These are phyloP conservation scores for Neurospora tetraspora DNA, from an alignment of 495 filamentous ascomycete genomes.

Conservation along the genomic window DNA sequence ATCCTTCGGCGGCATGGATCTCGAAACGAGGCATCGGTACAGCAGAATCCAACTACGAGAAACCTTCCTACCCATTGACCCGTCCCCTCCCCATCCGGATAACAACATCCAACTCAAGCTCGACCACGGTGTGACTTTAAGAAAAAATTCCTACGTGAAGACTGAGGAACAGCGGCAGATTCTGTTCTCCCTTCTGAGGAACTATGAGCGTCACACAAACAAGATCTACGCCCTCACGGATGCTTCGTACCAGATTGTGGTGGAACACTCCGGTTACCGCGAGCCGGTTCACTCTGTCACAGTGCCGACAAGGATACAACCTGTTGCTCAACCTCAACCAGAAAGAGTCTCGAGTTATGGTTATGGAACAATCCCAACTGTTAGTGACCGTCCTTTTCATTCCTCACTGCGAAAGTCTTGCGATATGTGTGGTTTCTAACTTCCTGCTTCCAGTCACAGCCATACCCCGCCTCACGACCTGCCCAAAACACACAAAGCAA, in stretches of 20 bases:
- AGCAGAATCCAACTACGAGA: background rate
- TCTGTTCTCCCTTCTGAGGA: background rate
- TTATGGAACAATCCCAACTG: background rate
- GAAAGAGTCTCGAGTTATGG: background rate
- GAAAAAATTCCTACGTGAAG: background rate
- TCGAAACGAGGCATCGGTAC: background rate
- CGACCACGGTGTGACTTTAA: background rate
- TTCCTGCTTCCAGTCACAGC: background rate
- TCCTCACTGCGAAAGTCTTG: too few relatives aligned
- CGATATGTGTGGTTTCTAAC: background rate
- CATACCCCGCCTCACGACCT: background rate
- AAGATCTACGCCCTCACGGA: background rate
- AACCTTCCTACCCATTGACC: background rate
- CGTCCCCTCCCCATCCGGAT: background rate
- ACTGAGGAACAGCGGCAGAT: background rate
- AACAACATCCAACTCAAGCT: background rate
- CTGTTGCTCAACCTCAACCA: background rate
- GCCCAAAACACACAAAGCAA: background rate
- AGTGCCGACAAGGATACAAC: too few relatives aligned
- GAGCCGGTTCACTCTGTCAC: background rate
- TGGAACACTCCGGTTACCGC: background rate
- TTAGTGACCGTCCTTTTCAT: too few relatives aligned
- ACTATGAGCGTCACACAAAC: background rate
- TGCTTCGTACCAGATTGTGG: background rate
- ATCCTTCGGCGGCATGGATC: background rate